phyloP scores from a whole-genome alignment of 441 rosid genomes.

The Eruca vesicaria region DNA sequence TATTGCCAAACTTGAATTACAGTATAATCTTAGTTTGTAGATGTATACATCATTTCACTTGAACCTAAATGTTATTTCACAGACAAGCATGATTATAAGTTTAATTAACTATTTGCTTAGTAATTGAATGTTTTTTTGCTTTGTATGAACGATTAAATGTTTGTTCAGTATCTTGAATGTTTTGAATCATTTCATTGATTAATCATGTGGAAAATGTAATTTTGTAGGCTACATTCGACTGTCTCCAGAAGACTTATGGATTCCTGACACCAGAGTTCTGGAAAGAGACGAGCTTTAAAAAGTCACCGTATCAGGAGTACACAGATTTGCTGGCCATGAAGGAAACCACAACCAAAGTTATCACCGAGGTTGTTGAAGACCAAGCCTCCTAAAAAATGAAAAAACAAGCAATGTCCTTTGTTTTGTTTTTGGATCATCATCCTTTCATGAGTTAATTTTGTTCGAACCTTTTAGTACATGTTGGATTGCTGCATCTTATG shows the following conservation, averaged over 20 bases:
- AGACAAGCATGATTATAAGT: background rate
- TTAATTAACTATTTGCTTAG: too few relatives aligned
- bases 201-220: background rate
- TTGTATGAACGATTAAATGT: background rate
- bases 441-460: background rate
- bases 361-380: background rate
- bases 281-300: constrained; percentile 16
- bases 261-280: constrained; percentile 27
- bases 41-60: background rate
- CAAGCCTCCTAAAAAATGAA: background rate
- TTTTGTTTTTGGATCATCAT: background rate
- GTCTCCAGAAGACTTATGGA: constrained; percentile 24
- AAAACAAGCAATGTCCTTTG: background rate
- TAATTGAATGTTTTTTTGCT: background rate
- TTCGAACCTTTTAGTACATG: background rate
- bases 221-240: constrained; percentile 19
- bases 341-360: background rate
- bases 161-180: too few relatives aligned
- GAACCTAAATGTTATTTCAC: background rate
- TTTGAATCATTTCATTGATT: background rate
- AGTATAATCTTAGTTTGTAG: too few relatives aligned
- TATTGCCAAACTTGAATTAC: too few relatives aligned
- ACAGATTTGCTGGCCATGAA: background rate
- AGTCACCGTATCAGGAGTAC: constrained; percentile 19
- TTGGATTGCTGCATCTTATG: background rate